Base-by-base conservation (phyloP, 2,329 filamentous ascomycete genomes). In the Alternaria longipes region DNA sequence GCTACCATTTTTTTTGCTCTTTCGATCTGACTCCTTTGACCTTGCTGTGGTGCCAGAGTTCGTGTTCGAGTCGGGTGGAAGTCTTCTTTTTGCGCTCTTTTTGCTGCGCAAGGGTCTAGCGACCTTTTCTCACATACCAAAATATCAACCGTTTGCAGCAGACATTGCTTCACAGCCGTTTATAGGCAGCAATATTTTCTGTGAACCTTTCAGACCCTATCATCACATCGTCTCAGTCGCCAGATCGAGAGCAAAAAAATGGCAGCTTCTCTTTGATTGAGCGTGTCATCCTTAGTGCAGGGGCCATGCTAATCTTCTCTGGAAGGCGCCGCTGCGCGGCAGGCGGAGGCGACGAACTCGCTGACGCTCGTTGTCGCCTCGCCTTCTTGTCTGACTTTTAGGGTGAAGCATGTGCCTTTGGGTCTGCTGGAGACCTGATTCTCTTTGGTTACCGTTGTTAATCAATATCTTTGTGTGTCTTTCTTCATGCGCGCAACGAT, bases 221-320 rank as follows among this genome's bases (percentile, higher is more conserved):
- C 4, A 24, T n/a, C 6, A 24, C 11, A 14, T 24, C 20, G 22
- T n/a, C 30, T 24, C 30, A 14, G 46, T 22, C 30, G 46, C 46
- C 46, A 49, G 46, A 49, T 24, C 18, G 3, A 26, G 24, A 26
- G 24, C 24, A 26, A 50, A 74, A 74, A 75, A 74, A 74, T 71
- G 70, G 74, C 71, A 70, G 73, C 73, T 74, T 74, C 70, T 76
- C 70, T 74, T 75, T 75, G 68, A 72, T 72, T 66, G 59, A 64
- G 74, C 73, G 73, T 93, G 91, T 94, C 91, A 94, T 94, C 91
- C 91, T 94, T 94, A 26, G 91, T 88, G 86, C 86, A 88, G 86
- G 86, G 81, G 81, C 81, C 81, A 84, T 84, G 74, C 73, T 77
- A 77, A 77, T 8, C 28, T 24, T 24, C 24, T 24, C 24, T 24